Evolutionary conservation across 352 stramenopile genomes (phyloP), one percentile per base, ranked within the genome.

Genomic region (Phytophthora capsici): DNA sequence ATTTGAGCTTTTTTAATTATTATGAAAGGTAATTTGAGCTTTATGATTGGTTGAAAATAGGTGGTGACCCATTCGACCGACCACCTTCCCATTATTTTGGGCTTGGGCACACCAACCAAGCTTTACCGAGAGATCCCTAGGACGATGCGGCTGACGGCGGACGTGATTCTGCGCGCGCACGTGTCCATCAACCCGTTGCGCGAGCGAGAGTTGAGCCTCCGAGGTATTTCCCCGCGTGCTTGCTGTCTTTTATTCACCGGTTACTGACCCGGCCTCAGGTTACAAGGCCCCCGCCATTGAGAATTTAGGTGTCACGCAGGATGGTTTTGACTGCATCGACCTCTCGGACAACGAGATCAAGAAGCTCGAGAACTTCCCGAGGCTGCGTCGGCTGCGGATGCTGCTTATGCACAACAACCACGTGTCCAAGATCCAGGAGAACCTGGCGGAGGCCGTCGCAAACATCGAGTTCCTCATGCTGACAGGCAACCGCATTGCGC

Each of bases 301-400:
- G 71, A 98, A 98, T 75, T 78, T 98, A 58, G 91, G 90, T 55
- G 92, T 96, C 53, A 96, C 89, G 37, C 92, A 96, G 88, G 91
- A 98, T 66, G 88, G 91, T 14, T 98, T 97, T 53, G 94, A 98
- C 75, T 97, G 90, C 65, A 90, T 98, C 37, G 94, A 98, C 61
- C 75, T 98, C 26, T 96, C 87, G 62, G 94, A 98, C 73, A 98
- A 98, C 68, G 92, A 98, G 66, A 94, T 98, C 59, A 96, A 96
- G 70, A 97, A 93, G 70, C 75, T 98, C 1, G 94, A 98, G 73
- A 98, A 98, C 80, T 98, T 98, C 55, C 93, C 93, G 46, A 75
- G 85, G 3, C 82, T 97, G 54, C 78, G 78, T 30, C 81, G 93
- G 14, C 75, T 98, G 45, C 91, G 86, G n/a, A 97, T 94, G 79